These are phyloP conservation scores for Cladosporium oxysporum DNA, from an alignment of 2,329 filamentous ascomycete species.

Conservation along the genomic window DNA sequence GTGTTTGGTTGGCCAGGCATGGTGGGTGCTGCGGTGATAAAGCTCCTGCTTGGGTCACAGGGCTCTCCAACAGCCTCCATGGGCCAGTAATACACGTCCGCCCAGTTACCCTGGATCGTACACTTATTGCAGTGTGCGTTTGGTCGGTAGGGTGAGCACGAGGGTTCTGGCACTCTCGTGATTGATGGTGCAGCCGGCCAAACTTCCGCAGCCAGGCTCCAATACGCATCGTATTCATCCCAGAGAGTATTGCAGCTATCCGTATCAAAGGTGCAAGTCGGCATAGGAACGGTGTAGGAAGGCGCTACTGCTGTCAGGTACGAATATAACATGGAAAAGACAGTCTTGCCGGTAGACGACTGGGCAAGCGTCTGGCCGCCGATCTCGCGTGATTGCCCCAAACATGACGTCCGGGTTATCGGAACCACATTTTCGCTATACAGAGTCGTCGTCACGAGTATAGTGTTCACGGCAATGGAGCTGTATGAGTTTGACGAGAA, in stretches of 20 bases:
- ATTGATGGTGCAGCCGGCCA: neutral
- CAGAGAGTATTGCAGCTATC: neutral
- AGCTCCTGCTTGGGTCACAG: neutral
- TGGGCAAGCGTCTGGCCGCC: neutral
- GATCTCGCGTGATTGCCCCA: neutral
- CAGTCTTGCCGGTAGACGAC: neutral
- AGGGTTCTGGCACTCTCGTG: neutral
- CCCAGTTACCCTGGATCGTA: neutral
- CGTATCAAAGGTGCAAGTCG: neutral
- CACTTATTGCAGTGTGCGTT: neutral
- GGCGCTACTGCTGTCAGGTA: neutral
- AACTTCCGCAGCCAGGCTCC: neutral
- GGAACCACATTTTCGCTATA: neutral
- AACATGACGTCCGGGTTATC: neutral
- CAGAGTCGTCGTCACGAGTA: neutral
- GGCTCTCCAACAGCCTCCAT: slow-evolving; percentile 2
- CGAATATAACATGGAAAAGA: neutral
- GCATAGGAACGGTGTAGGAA: neutral
- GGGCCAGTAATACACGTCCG: slow-evolving; percentile 10
- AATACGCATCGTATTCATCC: neutral
- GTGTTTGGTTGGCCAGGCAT: slow-evolving; percentile 6
- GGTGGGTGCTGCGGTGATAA: slow-evolving; percentile 9
- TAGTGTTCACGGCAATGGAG: neutral
- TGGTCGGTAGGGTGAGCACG: neutral
- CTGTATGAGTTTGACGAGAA: neutral